Conservation (phyloP, 768 basidiomycete genomes). For the Psilocybe tampanensis region DNA sequence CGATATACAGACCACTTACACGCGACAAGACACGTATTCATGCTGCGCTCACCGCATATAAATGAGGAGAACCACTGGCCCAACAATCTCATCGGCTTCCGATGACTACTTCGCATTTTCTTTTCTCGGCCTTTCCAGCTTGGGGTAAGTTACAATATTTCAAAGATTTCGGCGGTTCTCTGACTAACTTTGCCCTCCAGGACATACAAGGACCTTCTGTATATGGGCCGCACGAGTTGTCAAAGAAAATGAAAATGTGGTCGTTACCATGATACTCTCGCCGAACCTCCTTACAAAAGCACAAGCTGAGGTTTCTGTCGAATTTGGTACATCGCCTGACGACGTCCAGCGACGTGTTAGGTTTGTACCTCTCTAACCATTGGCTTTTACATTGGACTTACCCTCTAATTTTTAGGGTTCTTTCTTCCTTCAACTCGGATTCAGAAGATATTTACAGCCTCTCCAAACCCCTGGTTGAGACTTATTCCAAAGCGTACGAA, state of each 20-base stretch:
- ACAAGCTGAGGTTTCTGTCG: neutral
- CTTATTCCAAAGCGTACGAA: conserved; percentile 7
- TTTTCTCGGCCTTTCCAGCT: conserved; percentile 3
- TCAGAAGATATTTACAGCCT: neutral
- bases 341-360: neutral
- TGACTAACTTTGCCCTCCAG: neutral
- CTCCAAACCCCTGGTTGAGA: conserved; percentile 1
- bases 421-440: conserved; percentile 5
- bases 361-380: neutral
- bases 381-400: neutral
- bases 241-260: conserved; percentile 6
- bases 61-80: neutral
- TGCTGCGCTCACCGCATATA: neutral
- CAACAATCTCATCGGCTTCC: neutral
- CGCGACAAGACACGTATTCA: too few relatives aligned
- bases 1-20: too few relatives aligned
- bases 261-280: conserved; percentile 6
- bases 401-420: neutral
- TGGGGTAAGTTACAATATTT: neutral
- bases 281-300: conserved; percentile 2
- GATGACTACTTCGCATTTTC: neutral
- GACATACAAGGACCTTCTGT: conserved; percentile 8
- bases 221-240: conserved; percentile 10
- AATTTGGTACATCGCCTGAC: neutral
- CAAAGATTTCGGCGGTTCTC: neutral